phyloP scores from a whole-genome alignment of 495 filamentous ascomycete species.

The Annulohypoxylon nitens region DNA sequence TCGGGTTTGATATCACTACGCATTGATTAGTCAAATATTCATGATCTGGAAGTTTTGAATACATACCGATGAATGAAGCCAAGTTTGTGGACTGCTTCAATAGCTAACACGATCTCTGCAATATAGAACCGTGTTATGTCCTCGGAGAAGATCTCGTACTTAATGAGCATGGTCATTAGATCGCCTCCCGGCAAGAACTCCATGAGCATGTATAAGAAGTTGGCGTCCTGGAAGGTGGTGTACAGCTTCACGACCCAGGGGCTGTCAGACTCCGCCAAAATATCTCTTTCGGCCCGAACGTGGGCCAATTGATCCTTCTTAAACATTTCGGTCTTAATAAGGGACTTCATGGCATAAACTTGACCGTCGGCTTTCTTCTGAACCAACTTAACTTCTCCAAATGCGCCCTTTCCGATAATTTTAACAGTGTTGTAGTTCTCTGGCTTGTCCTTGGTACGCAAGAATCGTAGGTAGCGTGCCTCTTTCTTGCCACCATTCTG shows the following conservation, averaged over 20 bases:
- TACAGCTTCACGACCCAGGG: slow-evolving; percentile 99
- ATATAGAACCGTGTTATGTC: slow-evolving; percentile 99
- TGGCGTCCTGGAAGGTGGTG: slow-evolving; percentile 95
- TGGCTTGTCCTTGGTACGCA: slow-evolving; percentile 90
- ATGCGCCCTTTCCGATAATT: slow-evolving; percentile 98
- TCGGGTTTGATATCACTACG: slow-evolving; percentile 97
- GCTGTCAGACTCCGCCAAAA: slow-evolving; percentile 97
- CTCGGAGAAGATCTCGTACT: slow-evolving; percentile 99
- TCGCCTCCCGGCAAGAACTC: slow-evolving; percentile 98
- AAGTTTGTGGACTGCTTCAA: slow-evolving; percentile 97
- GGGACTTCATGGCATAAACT: slow-evolving; percentile 97
- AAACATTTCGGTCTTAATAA: slow-evolving; percentile 99
- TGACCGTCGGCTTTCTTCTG: slow-evolving; percentile 96
- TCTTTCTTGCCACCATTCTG: slow-evolving; percentile 84
- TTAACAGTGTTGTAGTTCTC: slow-evolving; percentile 95
- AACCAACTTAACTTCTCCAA: slow-evolving; percentile 97
- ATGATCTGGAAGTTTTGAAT: slow-evolving; percentile 4
- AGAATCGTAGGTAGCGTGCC: slow-evolving; percentile 90
- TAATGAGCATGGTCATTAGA: slow-evolving; percentile 99
- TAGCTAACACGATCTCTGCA: slow-evolving; percentile 96
- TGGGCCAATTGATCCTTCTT: slow-evolving; percentile 99
- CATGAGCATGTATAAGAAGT: slow-evolving; percentile 99
- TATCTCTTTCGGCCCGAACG: slow-evolving; percentile 97
- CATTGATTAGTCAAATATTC: slow-evolving; percentile 28
- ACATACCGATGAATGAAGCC: slow-evolving; percentile 97